Evolutionary conservation across 2,329 filamentous ascomycete species (phyloP), one percentile per base, ranked within the genome.

Genomic region (Venturia carpophila): DNA sequence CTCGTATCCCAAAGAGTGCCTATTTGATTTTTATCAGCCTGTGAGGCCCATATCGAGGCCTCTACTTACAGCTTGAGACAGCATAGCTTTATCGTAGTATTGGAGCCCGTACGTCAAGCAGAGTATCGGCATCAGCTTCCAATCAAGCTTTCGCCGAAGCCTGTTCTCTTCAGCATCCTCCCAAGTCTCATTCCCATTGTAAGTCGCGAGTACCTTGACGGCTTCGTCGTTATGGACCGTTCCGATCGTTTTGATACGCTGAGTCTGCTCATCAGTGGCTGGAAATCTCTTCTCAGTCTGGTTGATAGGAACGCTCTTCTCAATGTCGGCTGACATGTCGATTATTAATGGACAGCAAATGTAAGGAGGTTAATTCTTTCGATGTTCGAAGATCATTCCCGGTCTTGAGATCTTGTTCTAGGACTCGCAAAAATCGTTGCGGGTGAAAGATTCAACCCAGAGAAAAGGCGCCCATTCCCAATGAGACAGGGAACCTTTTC

Each of bases 11-110:
- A 65, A 79, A 79, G 0, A 79, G 69, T 13, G 76, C 77, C 73
- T 77, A 60, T 24, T 21, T 15, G 13, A 27, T 6, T 63, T 56
- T 19, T 61, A 24, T 68, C 21, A 39, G 34, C 19, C 42, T 17
- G 21, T 42, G 11, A 42, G 11, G 15, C 15, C 27, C 9, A 5
- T 9, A 19, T 0, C 5, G 1, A n/a, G 17, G n/a, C 3, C 56
- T 45, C n/a, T 13, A 67, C 72, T 65, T 69, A 80, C 80, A 55
- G 82, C 82, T 68, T 83, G 81, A 1, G 77, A 79, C 19, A 84
- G 70, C 78, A 84, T 83, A 1, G 80, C 80, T 69, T 83, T 81
- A 67, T 81, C 79, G 49, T 80, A 80, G 65, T 80, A 81, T 67
- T 80, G 78, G n/a, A 81, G 71, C 0, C 73, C 75, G 66, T 79